A percentile compares a stretch with the other conserved stretches of the same genome.
Evolutionary conservation across 345 rosid genomes (phyloP).

Genomic region (Eucalyptus marginata): DNA sequence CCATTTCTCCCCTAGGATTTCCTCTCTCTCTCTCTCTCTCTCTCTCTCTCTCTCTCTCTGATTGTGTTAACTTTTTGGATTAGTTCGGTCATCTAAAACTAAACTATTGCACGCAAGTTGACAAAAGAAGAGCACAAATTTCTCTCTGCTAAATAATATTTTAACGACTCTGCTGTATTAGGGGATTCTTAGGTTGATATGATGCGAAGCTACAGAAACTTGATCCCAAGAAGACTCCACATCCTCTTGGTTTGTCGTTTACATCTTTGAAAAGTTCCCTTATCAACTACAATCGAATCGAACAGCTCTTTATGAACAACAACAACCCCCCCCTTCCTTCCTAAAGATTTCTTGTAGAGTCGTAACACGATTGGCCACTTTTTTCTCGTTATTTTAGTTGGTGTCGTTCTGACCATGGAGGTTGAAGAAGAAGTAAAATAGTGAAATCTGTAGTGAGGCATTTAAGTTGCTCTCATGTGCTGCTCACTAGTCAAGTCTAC

Average conservation of each 20-base stretch:
- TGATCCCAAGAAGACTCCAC: background rate
- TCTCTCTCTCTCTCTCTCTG: background rate
- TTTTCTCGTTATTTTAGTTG: background rate
- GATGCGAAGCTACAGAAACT: background rate
- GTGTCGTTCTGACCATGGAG: background rate
- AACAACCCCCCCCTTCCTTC: no score
- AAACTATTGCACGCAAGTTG: background rate
- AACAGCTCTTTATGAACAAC: background rate
- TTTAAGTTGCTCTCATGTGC: background rate
- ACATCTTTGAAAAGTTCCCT: background rate
- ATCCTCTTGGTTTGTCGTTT: background rate
- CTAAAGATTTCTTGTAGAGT: background rate
- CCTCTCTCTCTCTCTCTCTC: background rate
- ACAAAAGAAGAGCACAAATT: background rate
- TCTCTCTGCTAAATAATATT: background rate
- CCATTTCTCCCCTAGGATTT: background rate
- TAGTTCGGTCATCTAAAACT: slow-evolving; percentile 29
- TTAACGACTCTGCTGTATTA: background rate
- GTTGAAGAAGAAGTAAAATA: background rate
- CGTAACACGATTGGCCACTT: background rate
- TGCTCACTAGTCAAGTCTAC: background rate
- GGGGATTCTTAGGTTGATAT: background rate
- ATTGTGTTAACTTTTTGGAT: slow-evolving; percentile 40
- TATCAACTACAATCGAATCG: background rate
- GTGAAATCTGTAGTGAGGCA: background rate